Evolutionary conservation across 805 yeast species (phyloP).

Genomic region (Kuraishia ogatae): DNA sequence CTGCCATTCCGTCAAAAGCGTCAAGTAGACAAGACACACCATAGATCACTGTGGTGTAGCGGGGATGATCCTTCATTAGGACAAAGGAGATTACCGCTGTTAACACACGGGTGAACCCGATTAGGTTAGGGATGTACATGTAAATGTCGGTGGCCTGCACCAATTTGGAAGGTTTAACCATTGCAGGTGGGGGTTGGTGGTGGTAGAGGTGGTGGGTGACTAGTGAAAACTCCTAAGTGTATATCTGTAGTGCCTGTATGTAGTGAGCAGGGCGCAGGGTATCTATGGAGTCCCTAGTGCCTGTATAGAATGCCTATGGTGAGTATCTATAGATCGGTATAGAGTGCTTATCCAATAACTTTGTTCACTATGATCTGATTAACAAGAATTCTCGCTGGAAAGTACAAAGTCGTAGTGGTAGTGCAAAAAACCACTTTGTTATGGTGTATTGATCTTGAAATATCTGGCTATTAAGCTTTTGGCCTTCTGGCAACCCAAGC

Average conservation of each 20-base stretch:
- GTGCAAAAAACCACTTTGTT: too few relatives aligned
- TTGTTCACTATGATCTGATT: too few relatives aligned
- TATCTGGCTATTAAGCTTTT: too few relatives aligned
- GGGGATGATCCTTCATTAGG: constrained; percentile 79
- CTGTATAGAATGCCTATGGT: too few relatives aligned
- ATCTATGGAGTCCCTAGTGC: too few relatives aligned
- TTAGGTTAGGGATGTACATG: constrained; percentile 75
- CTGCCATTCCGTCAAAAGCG: constrained; percentile 95
- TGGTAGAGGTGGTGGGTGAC: background rate
- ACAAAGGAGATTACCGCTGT: constrained; percentile 75
- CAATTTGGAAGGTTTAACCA: background rate
- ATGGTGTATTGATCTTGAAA: too few relatives aligned
- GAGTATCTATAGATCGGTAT: too few relatives aligned
- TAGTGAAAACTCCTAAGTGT: too few relatives aligned
- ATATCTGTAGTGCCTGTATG: too few relatives aligned
- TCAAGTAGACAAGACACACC: constrained; percentile 86
- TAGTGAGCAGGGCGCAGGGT: background rate
- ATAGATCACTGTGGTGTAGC: constrained; percentile 67
- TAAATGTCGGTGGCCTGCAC: constrained; percentile 1
- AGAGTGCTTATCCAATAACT: too few relatives aligned
- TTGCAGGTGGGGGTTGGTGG: background rate
- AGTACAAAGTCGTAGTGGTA: too few relatives aligned
- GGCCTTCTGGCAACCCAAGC: background rate
- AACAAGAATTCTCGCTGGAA: too few relatives aligned
- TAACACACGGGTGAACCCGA: constrained; percentile 80